Evolutionary conservation across 306 rosid species (phyloP).

Genomic region (Cicer bijugum): DNA sequence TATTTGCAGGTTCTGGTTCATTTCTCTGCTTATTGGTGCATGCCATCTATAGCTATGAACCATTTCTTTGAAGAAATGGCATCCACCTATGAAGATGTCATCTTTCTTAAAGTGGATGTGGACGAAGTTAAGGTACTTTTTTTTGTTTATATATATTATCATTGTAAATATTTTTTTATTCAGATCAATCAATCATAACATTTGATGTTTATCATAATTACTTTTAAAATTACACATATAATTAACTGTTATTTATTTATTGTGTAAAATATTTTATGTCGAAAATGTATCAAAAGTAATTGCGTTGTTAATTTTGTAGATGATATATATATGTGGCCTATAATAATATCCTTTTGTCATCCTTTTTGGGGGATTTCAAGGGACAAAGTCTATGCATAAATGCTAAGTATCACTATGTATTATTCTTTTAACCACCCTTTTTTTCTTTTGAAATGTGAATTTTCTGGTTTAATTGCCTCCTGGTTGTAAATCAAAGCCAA

Average conservation of each 20-base stretch:
- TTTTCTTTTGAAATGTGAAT: constrained; percentile 13
- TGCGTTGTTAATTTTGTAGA: constrained; percentile 18
- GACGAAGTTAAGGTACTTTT: constrained; percentile 57
- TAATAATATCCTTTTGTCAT: constrained; percentile 3
- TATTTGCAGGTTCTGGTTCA: constrained; percentile 56
- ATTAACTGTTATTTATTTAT: no score
- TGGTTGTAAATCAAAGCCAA: constrained; percentile 35
- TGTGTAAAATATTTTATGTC: no score
- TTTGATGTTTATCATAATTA: no score
- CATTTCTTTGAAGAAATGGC: constrained; percentile 52
- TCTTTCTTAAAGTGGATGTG: constrained; percentile 58
- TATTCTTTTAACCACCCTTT: constrained; percentile 19
- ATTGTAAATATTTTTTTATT: no score
- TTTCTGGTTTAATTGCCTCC: constrained; percentile 36
- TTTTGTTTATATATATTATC: not conserved
- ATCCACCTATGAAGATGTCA: constrained; percentile 40
- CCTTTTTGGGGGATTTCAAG: constrained; percentile 36
- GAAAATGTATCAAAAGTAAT: not conserved
- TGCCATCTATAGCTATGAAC: constrained; percentile 55
- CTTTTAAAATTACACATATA: no score
- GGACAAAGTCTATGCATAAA: constrained; percentile 36
- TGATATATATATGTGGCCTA: constrained; percentile 3
- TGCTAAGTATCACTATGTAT: constrained; percentile 10
- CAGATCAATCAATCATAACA: no score
- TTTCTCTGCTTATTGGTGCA: constrained; percentile 60